These are phyloP conservation scores for Epichloe uncinata DNA, from an alignment of 2,329 filamentous ascomycete genomes.

Conservation along the genomic window DNA sequence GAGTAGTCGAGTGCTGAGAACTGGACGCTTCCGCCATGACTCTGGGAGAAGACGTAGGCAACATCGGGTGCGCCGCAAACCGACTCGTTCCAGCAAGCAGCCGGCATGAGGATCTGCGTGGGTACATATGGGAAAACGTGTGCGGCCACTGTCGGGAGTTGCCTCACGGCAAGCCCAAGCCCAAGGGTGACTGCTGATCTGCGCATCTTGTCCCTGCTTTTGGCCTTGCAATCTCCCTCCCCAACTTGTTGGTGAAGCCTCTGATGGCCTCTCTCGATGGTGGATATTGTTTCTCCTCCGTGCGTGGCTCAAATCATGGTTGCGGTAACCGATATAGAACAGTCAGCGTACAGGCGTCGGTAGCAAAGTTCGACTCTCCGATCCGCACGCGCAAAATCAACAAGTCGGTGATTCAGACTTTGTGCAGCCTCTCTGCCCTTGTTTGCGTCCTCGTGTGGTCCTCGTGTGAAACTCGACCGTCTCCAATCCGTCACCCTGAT, in stretches of 20 bases:
- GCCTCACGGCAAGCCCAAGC: conserved; percentile 2
- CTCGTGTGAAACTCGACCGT: neutral
- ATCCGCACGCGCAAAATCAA: too few relatives aligned
- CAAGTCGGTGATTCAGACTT: too few relatives aligned
- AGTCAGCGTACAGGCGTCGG: neutral
- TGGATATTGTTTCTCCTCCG: neutral
- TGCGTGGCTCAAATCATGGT: neutral
- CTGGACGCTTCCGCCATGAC: conserved; percentile 28
- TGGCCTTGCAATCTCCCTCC: neutral
- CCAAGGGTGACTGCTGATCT: neutral
- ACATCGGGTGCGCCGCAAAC: conserved; percentile 27
- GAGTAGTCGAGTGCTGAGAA: conserved; percentile 57
- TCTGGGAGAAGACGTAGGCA: conserved; percentile 58
- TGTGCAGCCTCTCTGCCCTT: neutral
- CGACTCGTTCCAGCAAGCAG: conserved; percentile 28
- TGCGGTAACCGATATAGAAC: neutral
- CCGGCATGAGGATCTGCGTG: conserved; percentile 53
- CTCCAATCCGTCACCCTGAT: neutral
- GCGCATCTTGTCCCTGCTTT: neutral
- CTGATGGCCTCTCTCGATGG: neutral
- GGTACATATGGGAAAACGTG: conserved; percentile 61
- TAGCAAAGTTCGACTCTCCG: too few relatives aligned
- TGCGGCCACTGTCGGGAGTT: conserved; percentile 16
- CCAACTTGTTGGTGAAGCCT: neutral
- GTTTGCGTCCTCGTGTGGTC: neutral